phyloP scores from a whole-genome alignment of 345 rosid genomes.

The Salix arbutifolia region DNA sequence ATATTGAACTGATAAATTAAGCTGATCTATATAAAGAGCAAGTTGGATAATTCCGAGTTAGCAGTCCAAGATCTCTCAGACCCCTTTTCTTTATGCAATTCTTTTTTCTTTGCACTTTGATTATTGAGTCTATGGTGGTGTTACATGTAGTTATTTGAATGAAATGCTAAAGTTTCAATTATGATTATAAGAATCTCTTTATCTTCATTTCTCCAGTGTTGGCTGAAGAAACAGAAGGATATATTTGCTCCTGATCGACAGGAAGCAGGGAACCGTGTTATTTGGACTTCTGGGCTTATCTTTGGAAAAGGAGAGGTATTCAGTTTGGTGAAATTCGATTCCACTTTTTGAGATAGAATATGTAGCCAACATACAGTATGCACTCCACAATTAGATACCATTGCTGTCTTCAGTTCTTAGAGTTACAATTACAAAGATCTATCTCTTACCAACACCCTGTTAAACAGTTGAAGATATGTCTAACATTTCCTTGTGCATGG shows the following conservation, averaged over 20 bases:
- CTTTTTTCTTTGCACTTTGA: not conserved
- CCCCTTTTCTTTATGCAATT: not conserved
- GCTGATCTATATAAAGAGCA: too few species aligned
- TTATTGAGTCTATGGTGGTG: not conserved
- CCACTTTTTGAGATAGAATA: not conserved
- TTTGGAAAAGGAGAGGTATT: constrained; percentile 93
- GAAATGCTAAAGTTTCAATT: not conserved
- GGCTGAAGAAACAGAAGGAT: constrained; percentile 97
- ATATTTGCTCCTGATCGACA: constrained; percentile 57
- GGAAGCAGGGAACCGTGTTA: constrained; percentile 49
- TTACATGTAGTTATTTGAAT: constrained; percentile 6
- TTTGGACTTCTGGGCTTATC: constrained; percentile 92
- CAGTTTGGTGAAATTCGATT: constrained; percentile 7
- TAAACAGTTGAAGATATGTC: not conserved
- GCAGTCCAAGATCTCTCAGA: too few species aligned
- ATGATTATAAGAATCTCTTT: not conserved
- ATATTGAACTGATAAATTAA: too few species aligned
- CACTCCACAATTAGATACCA: not conserved
- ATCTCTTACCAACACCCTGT: not conserved
- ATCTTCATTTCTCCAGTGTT: constrained; percentile 50
- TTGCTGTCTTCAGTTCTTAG: not conserved
- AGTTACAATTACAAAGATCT: not conserved
- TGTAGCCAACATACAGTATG: not conserved
- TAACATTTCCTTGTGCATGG: not conserved
- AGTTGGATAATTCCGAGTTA: too few species aligned